These are phyloP conservation scores for Fusarium verrucosum DNA, from an alignment of 2,329 filamentous ascomycete genomes.

Conservation along the genomic window DNA sequence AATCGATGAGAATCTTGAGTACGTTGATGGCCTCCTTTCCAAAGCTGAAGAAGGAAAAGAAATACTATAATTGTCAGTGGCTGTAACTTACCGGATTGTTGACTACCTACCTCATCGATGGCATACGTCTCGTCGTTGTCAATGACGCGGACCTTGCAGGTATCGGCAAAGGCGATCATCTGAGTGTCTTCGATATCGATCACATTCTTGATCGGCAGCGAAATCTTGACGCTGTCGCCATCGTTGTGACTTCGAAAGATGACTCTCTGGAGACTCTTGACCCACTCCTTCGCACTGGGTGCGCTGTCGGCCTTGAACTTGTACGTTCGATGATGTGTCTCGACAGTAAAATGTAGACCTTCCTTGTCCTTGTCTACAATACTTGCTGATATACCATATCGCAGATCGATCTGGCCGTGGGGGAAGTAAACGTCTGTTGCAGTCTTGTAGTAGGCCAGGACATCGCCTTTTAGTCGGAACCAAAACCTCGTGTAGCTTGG, in stretches of 20 bases:
- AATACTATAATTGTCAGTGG: conserved; percentile 70
- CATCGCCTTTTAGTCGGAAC: conserved; percentile 92
- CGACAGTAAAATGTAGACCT: conserved; percentile 78
- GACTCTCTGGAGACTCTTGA: conserved; percentile 90
- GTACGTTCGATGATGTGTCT: conserved; percentile 84
- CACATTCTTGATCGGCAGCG: conserved; percentile 85
- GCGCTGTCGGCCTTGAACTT: conserved; percentile 89
- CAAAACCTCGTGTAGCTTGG: conserved; percentile 90
- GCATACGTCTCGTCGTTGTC: conserved; percentile 95
- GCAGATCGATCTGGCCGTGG: conserved; percentile 87
- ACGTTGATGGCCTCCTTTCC: conserved; percentile 85
- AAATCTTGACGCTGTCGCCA: conserved; percentile 96
- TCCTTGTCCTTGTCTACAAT: conserved; percentile 82
- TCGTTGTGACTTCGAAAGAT: conserved; percentile 97
- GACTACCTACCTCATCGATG: conserved; percentile 79
- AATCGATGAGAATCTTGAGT: conserved; percentile 75
- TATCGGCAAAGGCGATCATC: conserved; percentile 91
- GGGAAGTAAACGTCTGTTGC: conserved; percentile 90
- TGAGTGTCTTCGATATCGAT: conserved; percentile 93
- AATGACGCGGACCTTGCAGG: conserved; percentile 90
- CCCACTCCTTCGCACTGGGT: conserved; percentile 93
- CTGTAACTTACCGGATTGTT: not conserved
- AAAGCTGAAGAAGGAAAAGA: conserved; percentile 92
- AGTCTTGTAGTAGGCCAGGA: conserved; percentile 88
- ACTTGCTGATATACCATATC: conserved; percentile 89